A percentile compares a stretch with the other conserved stretches of the same genome.
Conservation (phyloP, 2,329 filamentous ascomycete species). For the Xylaria sp. region DNA sequence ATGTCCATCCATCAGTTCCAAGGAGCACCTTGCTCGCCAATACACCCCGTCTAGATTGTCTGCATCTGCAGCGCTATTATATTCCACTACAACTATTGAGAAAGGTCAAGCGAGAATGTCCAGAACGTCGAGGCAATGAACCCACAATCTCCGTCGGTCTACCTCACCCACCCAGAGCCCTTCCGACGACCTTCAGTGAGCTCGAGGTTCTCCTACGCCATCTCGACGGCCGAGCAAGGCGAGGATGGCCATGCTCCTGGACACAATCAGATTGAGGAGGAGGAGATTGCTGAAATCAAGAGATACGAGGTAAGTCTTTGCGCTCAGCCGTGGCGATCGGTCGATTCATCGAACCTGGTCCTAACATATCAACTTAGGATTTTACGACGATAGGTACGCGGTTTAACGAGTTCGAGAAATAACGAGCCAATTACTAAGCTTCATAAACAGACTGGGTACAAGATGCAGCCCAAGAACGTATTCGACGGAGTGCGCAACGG, state of each 20-base stretch:
- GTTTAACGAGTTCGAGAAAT: slow-evolving; percentile 34
- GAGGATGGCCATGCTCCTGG: slow-evolving; percentile 64
- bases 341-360: background rate
- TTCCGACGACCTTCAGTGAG: slow-evolving; percentile 66
- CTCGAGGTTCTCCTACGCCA: slow-evolving; percentile 74
- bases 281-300: slow-evolving; percentile 98
- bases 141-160: slow-evolving; percentile 60
- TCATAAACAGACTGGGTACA: slow-evolving; percentile 87
- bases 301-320: slow-evolving; percentile 78
- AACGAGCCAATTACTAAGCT: slow-evolving; percentile 49
- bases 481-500: slow-evolving; percentile 79
- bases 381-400: slow-evolving; percentile 88
- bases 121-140: slow-evolving; percentile 57
- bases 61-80: background rate
- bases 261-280: slow-evolving; percentile 84
- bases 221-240: slow-evolving; percentile 73
- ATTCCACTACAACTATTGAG: background rate
- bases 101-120: slow-evolving; percentile 51
- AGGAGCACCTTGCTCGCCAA: background rate
- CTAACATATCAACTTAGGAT: slow-evolving; percentile 63
- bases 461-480: slow-evolving; percentile 90
- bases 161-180: slow-evolving; percentile 56
- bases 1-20: background rate
- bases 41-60: background rate
- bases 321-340: background rate